These are phyloP conservation scores for Citrus australasica DNA, from an alignment of 345 rosid species.

Conservation along the genomic window DNA sequence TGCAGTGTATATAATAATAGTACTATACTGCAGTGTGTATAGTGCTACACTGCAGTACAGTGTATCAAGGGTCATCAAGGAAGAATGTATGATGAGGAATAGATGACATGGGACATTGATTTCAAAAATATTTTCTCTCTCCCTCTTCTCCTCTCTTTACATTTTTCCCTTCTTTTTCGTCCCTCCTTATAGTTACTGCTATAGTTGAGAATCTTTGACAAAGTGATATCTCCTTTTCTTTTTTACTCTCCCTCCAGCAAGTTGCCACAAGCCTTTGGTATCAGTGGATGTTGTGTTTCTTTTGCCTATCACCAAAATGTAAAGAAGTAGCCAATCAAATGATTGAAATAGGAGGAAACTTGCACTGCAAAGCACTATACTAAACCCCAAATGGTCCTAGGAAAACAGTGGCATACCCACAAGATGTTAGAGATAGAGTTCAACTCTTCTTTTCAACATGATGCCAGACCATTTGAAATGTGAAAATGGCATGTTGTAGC, in stretches of 20 bases:
- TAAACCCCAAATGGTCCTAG: not conserved
- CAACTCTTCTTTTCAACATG: not conserved
- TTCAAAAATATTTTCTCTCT: not conserved
- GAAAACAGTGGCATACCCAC: not conserved
- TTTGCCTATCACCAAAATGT: not conserved
- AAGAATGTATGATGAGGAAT: not conserved
- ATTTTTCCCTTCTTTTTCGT: no score
- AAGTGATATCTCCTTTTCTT: not conserved
- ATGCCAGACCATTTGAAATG: not conserved
- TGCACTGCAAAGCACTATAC: not conserved
- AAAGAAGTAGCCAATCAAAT: not conserved
- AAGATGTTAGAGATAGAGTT: not conserved
- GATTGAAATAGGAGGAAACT: not conserved
- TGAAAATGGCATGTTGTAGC: not conserved
- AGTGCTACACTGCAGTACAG: not conserved
- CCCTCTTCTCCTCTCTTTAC: not conserved
- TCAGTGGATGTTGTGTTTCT: not conserved
- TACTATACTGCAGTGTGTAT: not conserved
- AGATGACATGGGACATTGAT: not conserved
- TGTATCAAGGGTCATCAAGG: not conserved
- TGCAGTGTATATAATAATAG: not conserved
- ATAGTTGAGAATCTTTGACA: not conserved
- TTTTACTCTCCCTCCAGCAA: not conserved
- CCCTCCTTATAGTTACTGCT: not conserved
- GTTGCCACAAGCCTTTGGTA: not conserved